Base-by-base conservation (phyloP, 192 early-diverging fungal genomes). In the Cetraspora pellucida region DNA sequence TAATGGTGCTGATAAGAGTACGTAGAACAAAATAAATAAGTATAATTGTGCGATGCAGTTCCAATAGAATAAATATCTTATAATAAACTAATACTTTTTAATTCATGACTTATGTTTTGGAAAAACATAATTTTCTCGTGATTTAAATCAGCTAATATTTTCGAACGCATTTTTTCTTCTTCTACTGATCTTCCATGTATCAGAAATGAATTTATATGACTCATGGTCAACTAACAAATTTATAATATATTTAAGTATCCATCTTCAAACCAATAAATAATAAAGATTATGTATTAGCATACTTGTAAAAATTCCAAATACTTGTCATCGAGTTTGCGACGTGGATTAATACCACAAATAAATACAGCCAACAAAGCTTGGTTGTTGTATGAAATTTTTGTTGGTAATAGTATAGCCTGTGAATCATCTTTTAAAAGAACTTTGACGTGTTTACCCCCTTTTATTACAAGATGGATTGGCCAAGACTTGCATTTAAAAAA, bases 51-150 rank as follows among this genome's bases (percentile, higher is more conserved):
- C 21, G 6, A 21, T 5, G 50, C 1, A 52, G 2, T 52, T 52
- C 19, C 19, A 19, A 54, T 1, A 37, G 37, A 37, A 37, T 0
- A 2, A 37, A 37, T 37, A 37, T 37, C n/a, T n/a, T n/a, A n/a
- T n/a, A n/a, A 37, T 37, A 37, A 37, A 37, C 31, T 54, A 43
- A 11, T 25, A 31, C 11, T 45, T 37, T 44, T 17, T 52, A 85
- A 73, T 73, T 85, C 84, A 25, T 86, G 85, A 25, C 81, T 84
- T 3, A 84, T 71, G 50, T 84, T 84, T 57, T 84, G 82, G 73
- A 84, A 84, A 57, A 84, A 84, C 10, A 75, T 78, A 17, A 84
- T 84, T 72, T 83, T 83, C 52, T 80, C 75, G 11, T 77, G 73
- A 58, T 83, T 83, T 21, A 83, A 61, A 68, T 83, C 82, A 25